Evolutionary conservation across 2,329 filamentous ascomycete genomes (phyloP).

Genomic region (Emydomyces testavorans): DNA sequence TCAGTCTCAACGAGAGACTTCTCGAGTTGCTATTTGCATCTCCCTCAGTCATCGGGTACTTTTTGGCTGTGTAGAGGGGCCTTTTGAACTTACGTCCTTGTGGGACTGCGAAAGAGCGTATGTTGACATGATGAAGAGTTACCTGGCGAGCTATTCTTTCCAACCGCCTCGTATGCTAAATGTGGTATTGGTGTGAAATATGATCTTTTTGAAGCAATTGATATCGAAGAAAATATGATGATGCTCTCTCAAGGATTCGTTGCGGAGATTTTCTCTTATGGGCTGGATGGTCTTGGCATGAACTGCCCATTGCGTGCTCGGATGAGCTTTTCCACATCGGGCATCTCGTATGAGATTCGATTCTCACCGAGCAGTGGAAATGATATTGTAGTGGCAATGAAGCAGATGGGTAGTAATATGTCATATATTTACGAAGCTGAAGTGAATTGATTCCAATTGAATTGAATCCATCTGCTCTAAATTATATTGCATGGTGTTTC

Average conservation of each 20-base stretch:
- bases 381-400: too few species aligned
- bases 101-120: constrained; percentile 57
- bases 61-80: constrained; percentile 15
- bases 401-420: too few species aligned
- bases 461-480: neutral
- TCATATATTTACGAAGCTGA: too few species aligned
- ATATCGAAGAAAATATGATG: neutral
- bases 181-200: neutral
- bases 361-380: too few species aligned
- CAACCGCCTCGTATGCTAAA: neutral
- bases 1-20: constrained; percentile 84
- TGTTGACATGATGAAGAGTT: constrained; percentile 32
- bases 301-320: neutral
- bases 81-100: constrained; percentile 45
- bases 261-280: constrained; percentile 2
- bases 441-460: too few species aligned
- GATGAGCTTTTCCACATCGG: neutral
- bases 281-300: neutral
- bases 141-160: neutral
- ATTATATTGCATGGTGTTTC: constrained; percentile 9
- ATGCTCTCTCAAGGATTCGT: neutral
- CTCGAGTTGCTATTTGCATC: constrained; percentile 67
- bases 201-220: neutral
- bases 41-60: constrained; percentile 25
- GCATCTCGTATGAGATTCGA: too few species aligned